Conservation (phyloP, 2,329 filamentous ascomycete species). For the Beauveria australis region DNA sequence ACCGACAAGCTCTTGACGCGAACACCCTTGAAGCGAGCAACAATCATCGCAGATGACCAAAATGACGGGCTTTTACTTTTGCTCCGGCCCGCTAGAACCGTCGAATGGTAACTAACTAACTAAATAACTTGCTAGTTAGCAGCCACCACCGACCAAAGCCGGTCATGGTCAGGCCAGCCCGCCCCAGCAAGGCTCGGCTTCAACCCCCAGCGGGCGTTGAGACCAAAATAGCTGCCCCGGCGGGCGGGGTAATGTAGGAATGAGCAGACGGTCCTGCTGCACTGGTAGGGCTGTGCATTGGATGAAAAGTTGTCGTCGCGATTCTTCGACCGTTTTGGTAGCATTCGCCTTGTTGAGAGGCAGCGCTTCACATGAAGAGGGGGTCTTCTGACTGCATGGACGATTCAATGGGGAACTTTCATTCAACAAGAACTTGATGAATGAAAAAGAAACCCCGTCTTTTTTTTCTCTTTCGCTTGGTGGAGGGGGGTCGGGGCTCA, state of each 20-base stretch:
- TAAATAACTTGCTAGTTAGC: no score
- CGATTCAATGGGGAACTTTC: neutral
- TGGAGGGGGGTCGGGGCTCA: neutral
- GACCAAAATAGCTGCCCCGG: constrained; percentile 4
- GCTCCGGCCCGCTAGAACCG: neutral
- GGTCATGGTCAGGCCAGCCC: neutral
- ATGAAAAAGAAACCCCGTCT: neutral
- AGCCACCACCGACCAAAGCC: neutral
- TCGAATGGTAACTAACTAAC: neutral
- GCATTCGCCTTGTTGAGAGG: neutral
- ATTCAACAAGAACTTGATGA: neutral
- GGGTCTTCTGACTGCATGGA: neutral
- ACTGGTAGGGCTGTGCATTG: constrained; percentile 1
- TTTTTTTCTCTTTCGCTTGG: neutral
- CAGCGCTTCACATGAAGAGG: neutral
- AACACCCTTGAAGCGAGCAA: neutral
- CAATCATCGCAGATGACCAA: neutral
- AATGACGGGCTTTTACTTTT: neutral
- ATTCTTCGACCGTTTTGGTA: neutral
- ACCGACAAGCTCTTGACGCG: neutral
- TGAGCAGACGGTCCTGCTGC: neutral
- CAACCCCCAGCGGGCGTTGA: neutral
- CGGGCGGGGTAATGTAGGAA: neutral
- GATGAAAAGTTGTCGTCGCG: neutral
- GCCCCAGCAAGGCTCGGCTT: no score